Conservation (phyloP, 225 moss, liverwort and hornwort species). For the Marchantia paleacea region DNA sequence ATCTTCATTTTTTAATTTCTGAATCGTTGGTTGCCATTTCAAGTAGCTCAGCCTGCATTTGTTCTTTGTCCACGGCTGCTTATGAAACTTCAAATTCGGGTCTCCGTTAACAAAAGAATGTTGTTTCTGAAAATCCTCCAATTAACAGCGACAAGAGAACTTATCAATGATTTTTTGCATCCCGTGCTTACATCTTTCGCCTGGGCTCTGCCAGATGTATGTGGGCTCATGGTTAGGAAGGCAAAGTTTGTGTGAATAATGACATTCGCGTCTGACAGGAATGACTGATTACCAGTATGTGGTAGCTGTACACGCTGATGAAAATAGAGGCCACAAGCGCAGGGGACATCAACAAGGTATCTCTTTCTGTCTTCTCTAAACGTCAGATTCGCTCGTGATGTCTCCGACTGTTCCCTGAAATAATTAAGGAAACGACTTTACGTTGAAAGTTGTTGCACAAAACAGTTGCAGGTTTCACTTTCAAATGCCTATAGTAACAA, state of each 20-base stretch:
- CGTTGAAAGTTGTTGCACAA: no score
- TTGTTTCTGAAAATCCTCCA: no score
- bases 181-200: no score
- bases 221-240: neutral
- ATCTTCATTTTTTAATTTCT: no score
- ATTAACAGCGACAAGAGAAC: no score
- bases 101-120: no score
- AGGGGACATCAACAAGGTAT: constrained; percentile 56
- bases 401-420: neutral
- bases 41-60: neutral
- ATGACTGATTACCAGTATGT: constrained; percentile 99
- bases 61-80: neutral
- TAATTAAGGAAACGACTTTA: no score
- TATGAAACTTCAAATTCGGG: no score
- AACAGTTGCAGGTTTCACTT: no score
- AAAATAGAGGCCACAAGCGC: constrained; percentile 56
- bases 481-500: no score
- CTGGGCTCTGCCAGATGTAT: no score
- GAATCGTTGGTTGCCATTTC: neutral
- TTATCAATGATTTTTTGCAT: no score
- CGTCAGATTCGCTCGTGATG: neutral
- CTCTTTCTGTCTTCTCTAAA: neutral
- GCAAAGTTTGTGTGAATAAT: neutral
- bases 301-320: constrained; percentile 77
- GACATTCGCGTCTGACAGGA: constrained; percentile 38